These are phyloP conservation scores for Monilinia vaccinii-corymbosi DNA, from an alignment of 2,329 filamentous ascomycete genomes.

Conservation along the genomic window DNA sequence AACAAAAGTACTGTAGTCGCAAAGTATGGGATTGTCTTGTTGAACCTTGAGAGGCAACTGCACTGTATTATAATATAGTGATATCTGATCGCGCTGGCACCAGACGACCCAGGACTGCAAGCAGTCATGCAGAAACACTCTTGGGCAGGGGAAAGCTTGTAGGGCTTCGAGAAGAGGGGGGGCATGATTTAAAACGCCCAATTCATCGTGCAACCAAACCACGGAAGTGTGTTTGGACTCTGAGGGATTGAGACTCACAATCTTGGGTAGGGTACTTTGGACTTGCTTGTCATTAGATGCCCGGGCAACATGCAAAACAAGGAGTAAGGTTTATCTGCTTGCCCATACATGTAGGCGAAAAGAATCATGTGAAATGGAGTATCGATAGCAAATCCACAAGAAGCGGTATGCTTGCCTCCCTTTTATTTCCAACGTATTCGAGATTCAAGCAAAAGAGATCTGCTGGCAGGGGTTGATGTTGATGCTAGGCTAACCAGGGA, in stretches of 20 bases:
- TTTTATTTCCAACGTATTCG: constrained; percentile 5
- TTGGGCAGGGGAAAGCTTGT: constrained; percentile 8
- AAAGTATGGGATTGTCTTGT: background rate
- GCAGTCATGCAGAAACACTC: constrained; percentile 8
- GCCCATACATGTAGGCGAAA: constrained; percentile 1
- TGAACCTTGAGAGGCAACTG: constrained; percentile 1
- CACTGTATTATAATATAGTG: constrained; percentile 5
- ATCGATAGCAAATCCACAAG: background rate
- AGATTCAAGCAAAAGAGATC: constrained; percentile 11
- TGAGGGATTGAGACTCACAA: constrained; percentile 4
- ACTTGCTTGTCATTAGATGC: constrained; percentile 2
- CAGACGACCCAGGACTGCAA: constrained; percentile 8
- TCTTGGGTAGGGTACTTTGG: background rate
- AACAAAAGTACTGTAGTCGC: constrained; percentile 2
- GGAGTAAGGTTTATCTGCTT: constrained; percentile 9
- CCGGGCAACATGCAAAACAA: constrained; percentile 4
- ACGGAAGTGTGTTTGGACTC: background rate
- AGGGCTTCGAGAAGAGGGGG: constrained; percentile 4
- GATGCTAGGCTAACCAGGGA: constrained; percentile 3
- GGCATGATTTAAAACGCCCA: constrained; percentile 3
- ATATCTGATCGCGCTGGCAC: constrained; percentile 2
- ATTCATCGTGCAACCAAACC: background rate
- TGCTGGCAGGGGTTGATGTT: constrained; percentile 11
- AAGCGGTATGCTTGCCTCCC: constrained; percentile 8
- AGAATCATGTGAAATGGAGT: background rate